phyloP scores from a whole-genome alignment of 768 basidiomycete genomes.

The Auriculariales sp. region DNA sequence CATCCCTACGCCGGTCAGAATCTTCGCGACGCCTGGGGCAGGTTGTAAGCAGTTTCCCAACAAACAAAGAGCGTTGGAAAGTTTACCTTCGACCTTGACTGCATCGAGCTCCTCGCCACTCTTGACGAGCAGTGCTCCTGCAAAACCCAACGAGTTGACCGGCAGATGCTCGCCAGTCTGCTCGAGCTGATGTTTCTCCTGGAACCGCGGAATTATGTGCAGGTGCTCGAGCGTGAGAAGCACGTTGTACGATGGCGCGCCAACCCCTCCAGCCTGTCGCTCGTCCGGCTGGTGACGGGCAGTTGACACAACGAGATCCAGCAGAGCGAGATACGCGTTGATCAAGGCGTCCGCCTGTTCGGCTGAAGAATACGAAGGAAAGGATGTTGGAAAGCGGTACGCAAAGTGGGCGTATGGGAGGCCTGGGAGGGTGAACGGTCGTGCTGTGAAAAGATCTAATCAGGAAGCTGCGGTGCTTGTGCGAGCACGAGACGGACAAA shows the following conservation, averaged over 20 bases:
- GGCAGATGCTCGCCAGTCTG: slow-evolving; percentile 44
- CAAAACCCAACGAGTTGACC: slow-evolving; percentile 81
- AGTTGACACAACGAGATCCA: slow-evolving; percentile 65
- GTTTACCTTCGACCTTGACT: slow-evolving; percentile 40
- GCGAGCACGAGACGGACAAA: slow-evolving; percentile 29
- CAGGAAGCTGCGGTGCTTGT: background rate
- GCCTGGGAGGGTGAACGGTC: slow-evolving; percentile 50
- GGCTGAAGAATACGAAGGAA: slow-evolving; percentile 19
- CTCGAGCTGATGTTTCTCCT: slow-evolving; percentile 40
- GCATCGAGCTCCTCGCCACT: slow-evolving; percentile 61
- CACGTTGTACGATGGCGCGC: slow-evolving; percentile 70
- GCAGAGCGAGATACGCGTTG: slow-evolving; percentile 49
- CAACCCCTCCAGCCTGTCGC: slow-evolving; percentile 21
- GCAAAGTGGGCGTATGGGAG: slow-evolving; percentile 77
- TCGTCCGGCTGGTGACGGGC: slow-evolving; percentile 52
- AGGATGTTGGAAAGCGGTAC: slow-evolving; percentile 38
- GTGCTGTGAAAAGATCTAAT: slow-evolving; percentile 29
- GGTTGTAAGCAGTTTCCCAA: background rate
- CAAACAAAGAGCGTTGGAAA: background rate
- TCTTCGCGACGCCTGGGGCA: slow-evolving; percentile 27
- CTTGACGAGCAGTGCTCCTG: slow-evolving; percentile 80
- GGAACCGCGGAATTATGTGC: slow-evolving; percentile 67
- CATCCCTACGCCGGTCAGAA: slow-evolving; percentile 50
- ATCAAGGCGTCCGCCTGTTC: slow-evolving; percentile 39
- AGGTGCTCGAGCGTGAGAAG: slow-evolving; percentile 72